Evolutionary conservation across 768 basidiomycete genomes (phyloP).

Genomic region (Imleria badia): DNA sequence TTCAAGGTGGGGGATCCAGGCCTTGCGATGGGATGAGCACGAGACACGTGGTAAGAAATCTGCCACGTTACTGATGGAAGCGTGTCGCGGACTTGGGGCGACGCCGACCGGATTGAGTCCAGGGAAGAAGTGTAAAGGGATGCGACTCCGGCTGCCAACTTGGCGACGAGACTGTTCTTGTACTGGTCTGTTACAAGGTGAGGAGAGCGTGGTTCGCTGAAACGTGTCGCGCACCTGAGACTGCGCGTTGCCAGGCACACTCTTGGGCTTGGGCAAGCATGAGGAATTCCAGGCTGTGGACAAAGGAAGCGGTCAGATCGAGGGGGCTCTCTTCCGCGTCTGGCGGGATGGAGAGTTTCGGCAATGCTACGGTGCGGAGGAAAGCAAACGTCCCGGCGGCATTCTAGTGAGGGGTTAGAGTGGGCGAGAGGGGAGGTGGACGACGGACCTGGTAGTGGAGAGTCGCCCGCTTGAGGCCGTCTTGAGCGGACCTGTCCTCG

Average conservation of each 20-base stretch:
- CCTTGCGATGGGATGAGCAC: slow-evolving; percentile 35
- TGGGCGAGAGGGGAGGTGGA: slow-evolving; percentile 10
- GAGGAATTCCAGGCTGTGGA: slow-evolving; percentile 65
- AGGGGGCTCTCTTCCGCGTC: slow-evolving; percentile 54
- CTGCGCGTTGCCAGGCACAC: slow-evolving; percentile 93
- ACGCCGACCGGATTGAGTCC: slow-evolving; percentile 43
- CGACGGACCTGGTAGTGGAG: slow-evolving; percentile 62
- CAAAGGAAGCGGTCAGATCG: slow-evolving; percentile 65
- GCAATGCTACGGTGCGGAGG: slow-evolving; percentile 52
- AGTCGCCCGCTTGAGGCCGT: slow-evolving; percentile 84
- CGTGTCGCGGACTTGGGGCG: slow-evolving; percentile 42
- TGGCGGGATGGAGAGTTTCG: slow-evolving; percentile 46
- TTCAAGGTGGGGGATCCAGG: slow-evolving; percentile 79
- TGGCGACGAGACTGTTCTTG: slow-evolving; percentile 82
- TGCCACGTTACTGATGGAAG: slow-evolving; percentile 53
- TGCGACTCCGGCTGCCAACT: slow-evolving; percentile 74
- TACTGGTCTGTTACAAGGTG: slow-evolving; percentile 47
- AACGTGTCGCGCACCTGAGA: slow-evolving; percentile 53
- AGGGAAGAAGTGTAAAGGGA: slow-evolving; percentile 61
- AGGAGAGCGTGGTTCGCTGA: neutral
- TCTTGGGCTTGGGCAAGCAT: slow-evolving; percentile 96
- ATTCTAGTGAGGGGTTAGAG: slow-evolving; percentile 39
- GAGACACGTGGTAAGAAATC: neutral
- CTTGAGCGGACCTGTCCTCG: slow-evolving; percentile 66
- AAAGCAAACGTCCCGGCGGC: slow-evolving; percentile 74